A percentile compares a stretch with the other conserved stretches of the same genome.
Evolutionary conservation across 495 filamentous ascomycete genomes (phyloP).

Genomic region (Xylaria cubensis): DNA sequence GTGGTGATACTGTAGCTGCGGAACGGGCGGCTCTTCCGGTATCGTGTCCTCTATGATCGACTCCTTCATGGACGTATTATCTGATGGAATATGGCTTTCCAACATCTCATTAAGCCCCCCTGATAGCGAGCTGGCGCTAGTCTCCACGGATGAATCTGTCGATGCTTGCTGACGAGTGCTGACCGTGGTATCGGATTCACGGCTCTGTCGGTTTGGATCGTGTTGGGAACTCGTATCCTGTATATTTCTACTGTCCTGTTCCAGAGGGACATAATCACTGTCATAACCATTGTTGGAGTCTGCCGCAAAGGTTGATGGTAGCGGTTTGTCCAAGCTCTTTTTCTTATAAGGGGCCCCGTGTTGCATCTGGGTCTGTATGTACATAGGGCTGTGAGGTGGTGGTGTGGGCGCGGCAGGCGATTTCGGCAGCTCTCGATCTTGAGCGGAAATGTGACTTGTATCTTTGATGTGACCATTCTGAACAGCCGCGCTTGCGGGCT

Average conservation of each 20-base stretch:
- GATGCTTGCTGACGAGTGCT: constrained; percentile 55
- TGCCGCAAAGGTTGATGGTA: constrained; percentile 26
- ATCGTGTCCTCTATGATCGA: constrained; percentile 49
- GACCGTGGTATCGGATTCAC: constrained; percentile 54
- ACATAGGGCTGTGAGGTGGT: constrained; percentile 34
- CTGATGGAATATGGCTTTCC: constrained; percentile 48
- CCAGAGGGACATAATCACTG: constrained; percentile 29
- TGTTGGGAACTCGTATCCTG: constrained; percentile 40
- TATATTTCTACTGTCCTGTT: constrained; percentile 44
- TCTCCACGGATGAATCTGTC: constrained; percentile 53
- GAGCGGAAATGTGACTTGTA: constrained; percentile 11
- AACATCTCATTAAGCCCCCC: constrained; percentile 50
- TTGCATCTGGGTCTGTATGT: constrained; percentile 31
- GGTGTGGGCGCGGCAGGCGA: constrained; percentile 47
- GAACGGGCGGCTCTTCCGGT: constrained; percentile 49
- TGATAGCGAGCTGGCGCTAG: constrained; percentile 58
- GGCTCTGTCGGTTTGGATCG: constrained; percentile 51
- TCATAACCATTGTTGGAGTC: constrained; percentile 32
- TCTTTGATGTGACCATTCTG: constrained; percentile 33
- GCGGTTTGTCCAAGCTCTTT: constrained; percentile 19
- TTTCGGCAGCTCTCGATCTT: constrained; percentile 44
- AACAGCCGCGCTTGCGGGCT: constrained; percentile 50
- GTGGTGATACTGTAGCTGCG: constrained; percentile 64
- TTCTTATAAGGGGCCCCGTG: constrained; percentile 2
- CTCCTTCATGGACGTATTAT: constrained; percentile 49